Evolutionary conservation across 192 early-diverging fungal genomes (phyloP).

Genomic region (Podila verticillata): DNA sequence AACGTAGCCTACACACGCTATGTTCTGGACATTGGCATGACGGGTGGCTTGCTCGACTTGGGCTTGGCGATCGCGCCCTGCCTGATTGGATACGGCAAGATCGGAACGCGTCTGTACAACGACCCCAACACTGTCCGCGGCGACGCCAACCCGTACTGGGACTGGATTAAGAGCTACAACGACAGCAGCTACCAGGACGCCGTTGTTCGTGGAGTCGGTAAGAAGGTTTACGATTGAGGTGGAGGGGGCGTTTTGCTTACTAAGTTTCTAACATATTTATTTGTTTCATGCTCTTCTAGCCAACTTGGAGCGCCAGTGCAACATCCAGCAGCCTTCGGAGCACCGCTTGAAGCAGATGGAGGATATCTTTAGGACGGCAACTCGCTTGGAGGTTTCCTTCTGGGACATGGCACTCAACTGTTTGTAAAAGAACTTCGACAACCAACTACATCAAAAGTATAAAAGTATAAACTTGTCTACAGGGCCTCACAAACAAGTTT

Average conservation of each 20-base stretch:
- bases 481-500: neutral
- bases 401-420: constrained; percentile 70
- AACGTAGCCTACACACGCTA: constrained; percentile 89
- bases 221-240: constrained; percentile 8
- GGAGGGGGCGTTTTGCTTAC: neutral
- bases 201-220: constrained; percentile 63
- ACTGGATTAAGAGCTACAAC: constrained; percentile 81
- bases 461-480: neutral
- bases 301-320: constrained; percentile 61
- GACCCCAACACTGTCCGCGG: constrained; percentile 72
- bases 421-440: neutral
- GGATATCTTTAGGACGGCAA: constrained; percentile 75
- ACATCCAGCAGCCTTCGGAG: constrained; percentile 59
- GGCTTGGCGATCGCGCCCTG: constrained; percentile 87
- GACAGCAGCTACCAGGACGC: constrained; percentile 74
- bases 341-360: constrained; percentile 69
- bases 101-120: constrained; percentile 68
- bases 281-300: constrained; percentile 30
- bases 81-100: constrained; percentile 85
- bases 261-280: neutral
- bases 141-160: constrained; percentile 84
- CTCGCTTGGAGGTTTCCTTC: constrained; percentile 77
- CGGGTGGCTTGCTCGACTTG: constrained; percentile 81
- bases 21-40: constrained; percentile 77
- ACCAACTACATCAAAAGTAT: neutral